Evolutionary conservation across 257 asterid species (phyloP), one percentile per base, ranked within the genome.

Genomic region (Przewalskia tangutica): DNA sequence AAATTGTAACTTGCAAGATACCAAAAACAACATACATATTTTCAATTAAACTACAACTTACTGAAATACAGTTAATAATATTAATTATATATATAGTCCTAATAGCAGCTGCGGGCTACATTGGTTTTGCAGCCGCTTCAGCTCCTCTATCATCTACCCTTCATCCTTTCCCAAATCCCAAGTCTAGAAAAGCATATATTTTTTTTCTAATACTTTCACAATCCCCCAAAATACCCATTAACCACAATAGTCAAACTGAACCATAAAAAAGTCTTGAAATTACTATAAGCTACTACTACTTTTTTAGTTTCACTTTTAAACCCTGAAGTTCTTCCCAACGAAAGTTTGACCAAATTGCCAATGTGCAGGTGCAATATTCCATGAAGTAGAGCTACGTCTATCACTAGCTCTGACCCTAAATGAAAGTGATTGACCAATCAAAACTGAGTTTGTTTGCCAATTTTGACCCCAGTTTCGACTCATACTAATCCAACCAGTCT

Each of bases 391-490:
- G 55, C 89, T 85, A 64, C 98, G 94, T 17, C 92, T 77, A 86
- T 94, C 98, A 66, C 97, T 90, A 79, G 85, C 90, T 7, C 84
- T 77, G 42, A 94, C 95, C 62, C 98, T 85, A 84, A 94, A 91
- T 7, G 98, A 93, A 63, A 94, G 92, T 14, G 92, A 48, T 87
- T 94, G 98, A 27, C 97, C 98, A 4, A 68, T 87, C 80, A 94
- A 75, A 34, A 82, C 81, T 0, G 90, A 78, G 84, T 87, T 94
- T 0, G 98, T 85, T 83, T 94, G 93, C 97, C 97, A 94, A n/a
- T 94, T 94, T 58, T 94, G 98, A 4, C 98, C 98, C 98, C 98
- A 94, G 87, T 94, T 94, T 0, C 97, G 84, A 83, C 97, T 93
- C 97, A 94, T 79, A 54, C 40, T 73, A 67, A 94, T 88, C 98